Base-by-base conservation (phyloP, 768 basidiomycete species). In the Pleurotus citrinopileatus region DNA sequence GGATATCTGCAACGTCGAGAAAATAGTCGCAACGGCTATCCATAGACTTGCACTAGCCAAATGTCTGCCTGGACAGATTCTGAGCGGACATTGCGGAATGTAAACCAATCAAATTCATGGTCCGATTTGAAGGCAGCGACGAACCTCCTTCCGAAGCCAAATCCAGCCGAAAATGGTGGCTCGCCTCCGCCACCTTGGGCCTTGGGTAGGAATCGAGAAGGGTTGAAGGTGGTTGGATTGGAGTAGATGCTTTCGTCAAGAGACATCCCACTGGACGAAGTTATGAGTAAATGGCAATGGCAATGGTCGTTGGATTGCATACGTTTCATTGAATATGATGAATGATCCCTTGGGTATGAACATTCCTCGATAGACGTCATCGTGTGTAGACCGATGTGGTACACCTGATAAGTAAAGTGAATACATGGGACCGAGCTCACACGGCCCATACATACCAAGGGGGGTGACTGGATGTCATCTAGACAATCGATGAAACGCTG, bases 11-110 rank as follows among this genome's bases (percentile, higher is more conserved):
- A 81, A 59, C 36, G 75, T 73, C 1, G 79, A 73, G 5, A 82
- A 66, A 58, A 81, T 72, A 7, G 70, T 66, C 1, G 76, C 73
- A n/a, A 76, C 65, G 26, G 75, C 65, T 20, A 81, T 65, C 77
- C 81, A 82, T 26, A 73, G 55, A 2, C 76, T 75, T 3, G 70
- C 69, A 48, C 79, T 73, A 52, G 76, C 74, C 25, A 83, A 68
- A 59, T 79, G 64, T 27, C 60, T 42, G 3, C 81, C 81, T 0
- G 78, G 79, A 58, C 81, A 83, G 6, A 76, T 73, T 27, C 78
- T 64, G 34, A 15, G 19, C n/a, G n/a, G n/a, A n/a, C n/a, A n/a
- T n/a, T 7, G 4, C 7, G 29, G 50, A 15, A 19, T 6, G 23
- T 2, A 12, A 29, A 17, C 17, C 40, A 13, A 7, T 13, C 50